A percentile compares a stretch with the other conserved stretches of the same genome.
Evolutionary conservation across 2,329 filamentous ascomycete species (phyloP).

Genomic region (Graphiopsis chlorocephala): DNA sequence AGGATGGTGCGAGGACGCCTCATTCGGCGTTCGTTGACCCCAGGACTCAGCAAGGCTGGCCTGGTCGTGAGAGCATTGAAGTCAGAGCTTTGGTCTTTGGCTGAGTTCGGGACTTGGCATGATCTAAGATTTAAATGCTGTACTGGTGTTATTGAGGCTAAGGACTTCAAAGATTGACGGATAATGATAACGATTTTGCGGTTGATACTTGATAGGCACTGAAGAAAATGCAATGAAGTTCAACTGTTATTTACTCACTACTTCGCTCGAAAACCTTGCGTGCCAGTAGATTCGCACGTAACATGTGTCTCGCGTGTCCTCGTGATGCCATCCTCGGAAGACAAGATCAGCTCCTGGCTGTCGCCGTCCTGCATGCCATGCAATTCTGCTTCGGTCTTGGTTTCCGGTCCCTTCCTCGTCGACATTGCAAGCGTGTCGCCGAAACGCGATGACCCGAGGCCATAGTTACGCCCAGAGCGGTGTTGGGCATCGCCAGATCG

Average conservation of each 20-base stretch:
- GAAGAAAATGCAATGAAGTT: background rate
- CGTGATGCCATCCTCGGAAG: background rate
- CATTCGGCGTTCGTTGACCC: constrained; percentile 81
- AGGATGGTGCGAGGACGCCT: constrained; percentile 47
- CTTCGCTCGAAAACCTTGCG: background rate
- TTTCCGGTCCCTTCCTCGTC: background rate
- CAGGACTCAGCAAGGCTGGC: constrained; percentile 62
- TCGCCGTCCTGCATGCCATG: background rate
- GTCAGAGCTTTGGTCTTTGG: constrained; percentile 78
- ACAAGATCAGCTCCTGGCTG: constrained; percentile 1
- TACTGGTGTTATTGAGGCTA: background rate
- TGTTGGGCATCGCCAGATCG: background rate
- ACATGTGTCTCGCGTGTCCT: background rate
- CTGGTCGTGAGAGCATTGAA: constrained; percentile 80
- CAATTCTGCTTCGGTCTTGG: background rate
- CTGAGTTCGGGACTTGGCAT: constrained; percentile 4
- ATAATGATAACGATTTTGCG: background rate
- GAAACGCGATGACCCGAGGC: background rate
- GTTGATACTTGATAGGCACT: background rate
- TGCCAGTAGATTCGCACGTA: background rate
- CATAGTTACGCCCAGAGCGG: background rate
- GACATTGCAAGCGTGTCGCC: background rate
- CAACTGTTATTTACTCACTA: background rate
- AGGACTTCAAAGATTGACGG: background rate
- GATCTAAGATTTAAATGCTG: background rate